Evolutionary conservation across 1,284 basidiomycete genomes (phyloP).

Genomic region (Heterobasidion parviporum): DNA sequence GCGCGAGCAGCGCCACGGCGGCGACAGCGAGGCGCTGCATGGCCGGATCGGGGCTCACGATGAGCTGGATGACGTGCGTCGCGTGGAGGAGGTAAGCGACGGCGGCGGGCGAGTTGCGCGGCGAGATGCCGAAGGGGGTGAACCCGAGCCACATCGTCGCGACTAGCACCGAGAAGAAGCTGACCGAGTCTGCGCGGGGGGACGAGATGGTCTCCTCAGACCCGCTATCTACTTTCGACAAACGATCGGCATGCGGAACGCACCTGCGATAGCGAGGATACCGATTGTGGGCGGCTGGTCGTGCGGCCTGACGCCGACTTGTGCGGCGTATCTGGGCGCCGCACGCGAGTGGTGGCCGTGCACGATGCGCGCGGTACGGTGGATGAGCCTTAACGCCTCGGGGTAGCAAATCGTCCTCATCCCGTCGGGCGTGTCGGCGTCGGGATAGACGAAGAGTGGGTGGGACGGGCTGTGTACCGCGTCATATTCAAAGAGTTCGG

Average conservation of each 20-base stretch:
- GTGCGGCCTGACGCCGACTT: not conserved
- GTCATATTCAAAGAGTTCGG: conserved; percentile 3
- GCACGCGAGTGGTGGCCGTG: not conserved
- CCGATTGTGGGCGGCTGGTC: not conserved
- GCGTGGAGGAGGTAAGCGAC: conserved; percentile 2
- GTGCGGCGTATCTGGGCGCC: not conserved
- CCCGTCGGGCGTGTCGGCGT: not conserved
- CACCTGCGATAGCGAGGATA: conserved; percentile 3
- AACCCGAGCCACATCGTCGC: conserved; percentile 14
- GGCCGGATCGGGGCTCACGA: conserved; percentile 3
- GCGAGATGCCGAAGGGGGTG: conserved; percentile 17
- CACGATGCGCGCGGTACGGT: not conserved
- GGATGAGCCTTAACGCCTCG: not conserved
- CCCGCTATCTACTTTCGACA: not conserved
- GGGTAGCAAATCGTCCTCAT: conserved; percentile 1
- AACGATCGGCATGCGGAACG: not conserved
- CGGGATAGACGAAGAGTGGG: not conserved
- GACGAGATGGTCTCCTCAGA: not conserved
- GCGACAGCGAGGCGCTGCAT: conserved; percentile 1
- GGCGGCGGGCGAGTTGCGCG: conserved; percentile 2
- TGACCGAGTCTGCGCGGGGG: conserved; percentile 11
- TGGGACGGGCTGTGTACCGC: conserved; percentile 1
- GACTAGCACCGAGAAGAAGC: conserved; percentile 11
- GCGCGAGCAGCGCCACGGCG: not conserved
- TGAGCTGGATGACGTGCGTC: conserved; percentile 2